Evolutionary conservation across 1,284 basidiomycete species (phyloP).

Genomic region (Mixia osmundae): DNA sequence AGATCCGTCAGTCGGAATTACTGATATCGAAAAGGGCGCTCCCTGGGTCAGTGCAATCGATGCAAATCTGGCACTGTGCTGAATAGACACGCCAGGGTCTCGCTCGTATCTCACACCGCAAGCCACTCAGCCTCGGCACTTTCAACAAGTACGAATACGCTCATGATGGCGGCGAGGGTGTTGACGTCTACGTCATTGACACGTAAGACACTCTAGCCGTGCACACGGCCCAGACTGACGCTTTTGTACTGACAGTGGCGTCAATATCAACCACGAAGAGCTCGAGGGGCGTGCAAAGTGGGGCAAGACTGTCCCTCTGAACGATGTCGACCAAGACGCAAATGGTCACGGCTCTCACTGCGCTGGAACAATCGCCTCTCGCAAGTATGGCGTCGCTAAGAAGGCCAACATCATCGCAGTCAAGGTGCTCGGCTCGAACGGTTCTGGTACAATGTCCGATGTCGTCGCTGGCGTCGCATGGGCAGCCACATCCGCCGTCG

Average conservation of each 20-base stretch:
- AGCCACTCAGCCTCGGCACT: slow-evolving; percentile 49
- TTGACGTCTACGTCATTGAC: slow-evolving; percentile 49
- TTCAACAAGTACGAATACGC: slow-evolving; percentile 73
- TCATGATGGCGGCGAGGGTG: slow-evolving; percentile 54
- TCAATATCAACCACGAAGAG: slow-evolving; percentile 65
- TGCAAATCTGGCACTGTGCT: slow-evolving; percentile 3
- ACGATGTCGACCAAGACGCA: slow-evolving; percentile 49
- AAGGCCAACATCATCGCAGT: slow-evolving; percentile 76
- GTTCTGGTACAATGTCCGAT: slow-evolving; percentile 87
- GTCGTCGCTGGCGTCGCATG: slow-evolving; percentile 70
- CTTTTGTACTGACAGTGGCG: slow-evolving; percentile 54
- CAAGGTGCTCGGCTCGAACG: slow-evolving; percentile 85
- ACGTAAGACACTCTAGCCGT: slow-evolving; percentile 19
- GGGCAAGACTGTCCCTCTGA: slow-evolving; percentile 57
- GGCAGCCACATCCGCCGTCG: slow-evolving; percentile 44
- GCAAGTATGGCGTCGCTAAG: slow-evolving; percentile 83
- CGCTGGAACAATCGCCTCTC: slow-evolving; percentile 38
- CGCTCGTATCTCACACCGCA: slow-evolving; percentile 77
- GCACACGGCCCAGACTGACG: not conserved
- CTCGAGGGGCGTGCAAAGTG: slow-evolving; percentile 69
- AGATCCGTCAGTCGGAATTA: too few relatives aligned
- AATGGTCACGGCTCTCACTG: slow-evolving; percentile 51
- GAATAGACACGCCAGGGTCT: slow-evolving; percentile 40
- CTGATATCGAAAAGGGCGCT: slow-evolving; percentile 40
- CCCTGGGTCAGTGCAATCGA: slow-evolving; percentile 51